These are phyloP conservation scores for Mycena latifolia DNA, from an alignment of 768 basidiomycete species.

Conservation along the genomic window DNA sequence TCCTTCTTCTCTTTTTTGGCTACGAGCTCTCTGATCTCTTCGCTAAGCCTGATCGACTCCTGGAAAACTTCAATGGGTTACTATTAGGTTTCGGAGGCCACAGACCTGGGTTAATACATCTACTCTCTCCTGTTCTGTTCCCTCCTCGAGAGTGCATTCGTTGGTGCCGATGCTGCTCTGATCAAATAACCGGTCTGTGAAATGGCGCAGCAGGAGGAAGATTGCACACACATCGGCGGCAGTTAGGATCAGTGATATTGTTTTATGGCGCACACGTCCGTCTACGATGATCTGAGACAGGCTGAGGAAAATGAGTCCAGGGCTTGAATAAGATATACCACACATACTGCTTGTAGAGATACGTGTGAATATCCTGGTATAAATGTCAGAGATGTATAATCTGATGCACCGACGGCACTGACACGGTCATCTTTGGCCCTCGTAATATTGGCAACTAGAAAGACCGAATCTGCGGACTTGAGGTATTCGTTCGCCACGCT, in stretches of 20 bases:
- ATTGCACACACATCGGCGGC: constrained; percentile 29
- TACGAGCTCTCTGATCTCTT: constrained; percentile 22
- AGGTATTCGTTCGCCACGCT: constrained; percentile 30
- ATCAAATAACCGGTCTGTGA: not conserved
- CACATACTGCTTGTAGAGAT: constrained; percentile 25
- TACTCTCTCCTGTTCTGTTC: constrained; percentile 21
- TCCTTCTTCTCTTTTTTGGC: constrained; percentile 23
- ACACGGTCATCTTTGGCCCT: constrained; percentile 34
- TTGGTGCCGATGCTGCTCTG: constrained; percentile 31
- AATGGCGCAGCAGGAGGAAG: not conserved
- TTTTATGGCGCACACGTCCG: constrained; percentile 25
- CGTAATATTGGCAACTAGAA: constrained; percentile 25
- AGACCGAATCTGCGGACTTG: constrained; percentile 26
- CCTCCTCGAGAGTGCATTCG: constrained; percentile 14
- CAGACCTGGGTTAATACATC: constrained; percentile 14
- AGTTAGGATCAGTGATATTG: constrained; percentile 31
- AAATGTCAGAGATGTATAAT: not conserved
- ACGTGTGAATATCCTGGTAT: constrained; percentile 28
- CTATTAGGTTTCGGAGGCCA: not conserved
- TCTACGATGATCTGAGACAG: constrained; percentile 28
- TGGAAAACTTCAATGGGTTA: not conserved
- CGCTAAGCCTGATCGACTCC: constrained; percentile 13
- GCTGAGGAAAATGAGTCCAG: constrained; percentile 2
- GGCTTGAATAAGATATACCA: no score
- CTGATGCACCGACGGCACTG: not conserved